Evolutionary conservation across 768 basidiomycete genomes (phyloP).

Genomic region (Phlebiopsis flavidoalba): DNA sequence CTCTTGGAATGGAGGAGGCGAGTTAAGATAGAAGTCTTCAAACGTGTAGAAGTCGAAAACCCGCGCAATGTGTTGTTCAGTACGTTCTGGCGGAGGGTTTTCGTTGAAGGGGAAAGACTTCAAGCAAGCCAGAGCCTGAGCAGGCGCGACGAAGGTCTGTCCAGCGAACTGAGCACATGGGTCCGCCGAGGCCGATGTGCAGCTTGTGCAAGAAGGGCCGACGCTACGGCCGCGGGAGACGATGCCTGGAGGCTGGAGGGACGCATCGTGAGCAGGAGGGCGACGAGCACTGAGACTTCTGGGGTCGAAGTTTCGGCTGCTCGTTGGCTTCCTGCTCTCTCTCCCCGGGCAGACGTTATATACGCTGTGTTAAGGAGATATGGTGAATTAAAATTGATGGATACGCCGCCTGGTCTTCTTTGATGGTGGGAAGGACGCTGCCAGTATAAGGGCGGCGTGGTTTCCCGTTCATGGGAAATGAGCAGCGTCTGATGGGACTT

Average conservation of each 20-base stretch:
- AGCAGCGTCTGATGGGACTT: no score
- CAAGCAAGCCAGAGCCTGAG: conserved; percentile 52
- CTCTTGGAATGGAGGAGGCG: conserved; percentile 35
- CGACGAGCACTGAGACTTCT: not conserved
- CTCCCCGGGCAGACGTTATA: not conserved
- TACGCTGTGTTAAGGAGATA: not conserved
- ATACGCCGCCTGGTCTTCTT: not conserved
- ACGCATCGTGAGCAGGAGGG: not conserved
- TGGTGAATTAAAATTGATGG: not conserved
- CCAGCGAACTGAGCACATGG: conserved; percentile 32
- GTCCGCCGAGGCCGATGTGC: conserved; percentile 16
- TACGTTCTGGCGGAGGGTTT: conserved; percentile 29
- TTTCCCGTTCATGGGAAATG: not conserved
- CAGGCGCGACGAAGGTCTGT: conserved; percentile 40
- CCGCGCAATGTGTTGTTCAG: conserved; percentile 27
- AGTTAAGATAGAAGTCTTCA: conserved; percentile 32
- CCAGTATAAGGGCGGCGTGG: not conserved
- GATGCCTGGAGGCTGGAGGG: not conserved
- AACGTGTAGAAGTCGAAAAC: conserved; percentile 37
- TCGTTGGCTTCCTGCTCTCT: not conserved
- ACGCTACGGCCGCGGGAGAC: not conserved
- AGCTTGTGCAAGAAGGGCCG: not conserved
- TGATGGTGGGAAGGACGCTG: not conserved
- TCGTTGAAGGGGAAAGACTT: conserved; percentile 43
- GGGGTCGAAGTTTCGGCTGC: not conserved